Base-by-base conservation (phyloP, 208 protist genomes). In the Leishmania braziliensis region DNA sequence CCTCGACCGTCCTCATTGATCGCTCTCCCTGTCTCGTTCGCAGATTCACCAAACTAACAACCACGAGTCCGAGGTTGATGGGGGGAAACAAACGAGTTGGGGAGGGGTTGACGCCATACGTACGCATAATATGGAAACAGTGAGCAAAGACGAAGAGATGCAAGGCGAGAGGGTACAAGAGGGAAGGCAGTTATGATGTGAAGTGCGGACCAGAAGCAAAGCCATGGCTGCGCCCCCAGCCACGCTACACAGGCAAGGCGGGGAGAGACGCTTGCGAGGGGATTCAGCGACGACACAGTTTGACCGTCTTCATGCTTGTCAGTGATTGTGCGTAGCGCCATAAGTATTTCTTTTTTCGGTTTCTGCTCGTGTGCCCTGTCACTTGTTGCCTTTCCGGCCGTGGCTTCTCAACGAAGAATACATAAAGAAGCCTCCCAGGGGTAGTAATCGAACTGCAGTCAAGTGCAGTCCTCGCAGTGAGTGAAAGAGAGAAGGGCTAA, bases 1-100 rank as follows among this genome's bases (percentile, higher is more conserved):
- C 93, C 68, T 87, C 88, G 20, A 91, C 78, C 39, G 88, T 90
- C n/a, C 18, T 33, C 54, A 48, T 62, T 65, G 54, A 26, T 3
- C 36, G 16, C 54, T 14, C 8, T 36, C 8, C n/a, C 46, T 29
- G 43, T 39, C 70, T 5, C 48, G 14, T 14, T 48, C 4, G 9
- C 39, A 33, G 5, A 36, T 36, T 12, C 20, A 58, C 43, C 50
- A 3, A 62, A 36, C 71, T 33, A 43, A 33, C 10, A 20, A 69
- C 9, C 53, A 46, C 46, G 9, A n/a, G 53, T 0, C 60, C 60
- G n/a, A 23, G 12, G 23, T 36, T 54, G 33, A 50, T 68, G n/a
- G 20, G 36, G 48, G 9, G 14, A 12, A 36, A 3, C 29, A 50
- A 71, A 23, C 46, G 46, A 53, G 69, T 23, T 4, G n/a, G 46